These are phyloP conservation scores for Notholithocarpus densiflorus DNA, from an alignment of 306 rosid species.

Conservation along the genomic window DNA sequence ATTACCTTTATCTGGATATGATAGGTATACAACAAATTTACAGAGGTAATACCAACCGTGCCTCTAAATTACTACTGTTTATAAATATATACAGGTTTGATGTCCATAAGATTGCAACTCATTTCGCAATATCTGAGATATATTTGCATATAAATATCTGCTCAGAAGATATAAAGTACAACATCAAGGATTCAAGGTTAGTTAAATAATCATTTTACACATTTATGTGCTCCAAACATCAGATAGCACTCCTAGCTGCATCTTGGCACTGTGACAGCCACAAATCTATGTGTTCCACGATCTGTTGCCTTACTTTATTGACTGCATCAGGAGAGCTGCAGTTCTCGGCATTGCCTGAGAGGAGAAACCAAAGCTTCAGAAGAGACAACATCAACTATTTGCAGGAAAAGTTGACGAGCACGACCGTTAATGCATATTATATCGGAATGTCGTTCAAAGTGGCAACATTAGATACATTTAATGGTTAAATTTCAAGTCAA, in stretches of 20 bases:
- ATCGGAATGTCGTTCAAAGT: neutral
- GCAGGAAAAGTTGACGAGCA: neutral
- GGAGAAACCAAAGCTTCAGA: slow-evolving; percentile 17
- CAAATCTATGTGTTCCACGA: slow-evolving; percentile 65
- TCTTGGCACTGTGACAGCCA: slow-evolving; percentile 76
- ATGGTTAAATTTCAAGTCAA: neutral
- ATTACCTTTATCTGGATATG: neutral
- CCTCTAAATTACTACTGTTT: neutral
- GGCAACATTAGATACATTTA: neutral
- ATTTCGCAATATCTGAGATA: neutral
- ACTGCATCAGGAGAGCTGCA: slow-evolving; percentile 83
- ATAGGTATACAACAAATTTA: neutral
- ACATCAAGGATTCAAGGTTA: slow-evolving; percentile 1
- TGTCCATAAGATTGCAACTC: neutral
- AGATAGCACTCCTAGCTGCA: slow-evolving; percentile 29
- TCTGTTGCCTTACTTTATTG: slow-evolving; percentile 72
- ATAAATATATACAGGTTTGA: neutral
- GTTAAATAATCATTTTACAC: slow-evolving; percentile 1
- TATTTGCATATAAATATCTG: neutral
- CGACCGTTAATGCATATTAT: neutral
- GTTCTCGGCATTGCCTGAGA: slow-evolving; percentile 63
- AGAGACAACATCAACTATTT: neutral
- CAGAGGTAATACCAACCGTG: neutral
- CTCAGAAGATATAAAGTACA: neutral
- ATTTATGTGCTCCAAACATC: slow-evolving; percentile 6